These are phyloP conservation scores for Gaeumannomyces tritici DNA, from an alignment of 2,329 filamentous ascomycete species.

Conservation along the genomic window DNA sequence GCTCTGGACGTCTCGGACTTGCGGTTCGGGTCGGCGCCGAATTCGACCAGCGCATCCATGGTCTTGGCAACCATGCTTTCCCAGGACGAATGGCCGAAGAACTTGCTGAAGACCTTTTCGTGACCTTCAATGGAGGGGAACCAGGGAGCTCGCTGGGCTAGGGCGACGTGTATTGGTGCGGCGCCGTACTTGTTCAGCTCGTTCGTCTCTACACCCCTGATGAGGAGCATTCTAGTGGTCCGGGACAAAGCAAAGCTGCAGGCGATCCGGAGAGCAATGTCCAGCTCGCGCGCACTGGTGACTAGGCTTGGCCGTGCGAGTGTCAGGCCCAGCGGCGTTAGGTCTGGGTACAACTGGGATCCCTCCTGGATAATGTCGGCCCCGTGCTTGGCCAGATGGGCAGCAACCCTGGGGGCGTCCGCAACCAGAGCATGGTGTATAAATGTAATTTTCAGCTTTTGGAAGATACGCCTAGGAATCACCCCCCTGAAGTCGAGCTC, in stretches of 20 bases:
- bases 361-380: background rate
- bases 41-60: background rate
- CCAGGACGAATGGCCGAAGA: background rate
- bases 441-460: background rate
- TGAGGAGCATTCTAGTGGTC: background rate
- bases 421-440: conserved; percentile 1
- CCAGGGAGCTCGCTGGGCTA: background rate
- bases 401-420: conserved; percentile 1
- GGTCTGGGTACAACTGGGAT: background rate
- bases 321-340: background rate
- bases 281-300: background rate
- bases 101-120: background rate
- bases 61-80: background rate
- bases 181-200: background rate
- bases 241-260: background rate
- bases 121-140: background rate
- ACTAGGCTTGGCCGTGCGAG: background rate
- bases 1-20: background rate
- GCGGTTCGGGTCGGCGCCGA: background rate
- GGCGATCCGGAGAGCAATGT: background rate
- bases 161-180: background rate
- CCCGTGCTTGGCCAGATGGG: background rate
- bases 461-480: background rate
- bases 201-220: background rate
- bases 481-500: background rate